Base-by-base conservation (phyloP, 2,329 filamentous ascomycete species). In the Shiraia sp. region DNA sequence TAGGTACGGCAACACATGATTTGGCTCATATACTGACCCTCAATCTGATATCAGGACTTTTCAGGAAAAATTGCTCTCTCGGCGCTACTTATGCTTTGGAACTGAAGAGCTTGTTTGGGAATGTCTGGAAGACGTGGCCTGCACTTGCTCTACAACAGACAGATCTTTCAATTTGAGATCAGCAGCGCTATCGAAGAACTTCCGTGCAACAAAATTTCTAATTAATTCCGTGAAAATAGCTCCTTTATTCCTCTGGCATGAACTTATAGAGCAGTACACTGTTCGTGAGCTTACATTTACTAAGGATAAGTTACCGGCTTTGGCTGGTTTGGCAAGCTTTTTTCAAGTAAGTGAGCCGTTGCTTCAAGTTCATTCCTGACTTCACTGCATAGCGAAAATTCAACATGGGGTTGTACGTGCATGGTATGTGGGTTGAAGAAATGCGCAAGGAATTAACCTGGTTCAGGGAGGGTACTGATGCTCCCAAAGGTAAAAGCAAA, bases 21-120 rank as follows among this genome's bases (percentile, higher is more conserved):
- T 26, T 7, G 24, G 7, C 24, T n/a, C n/a, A n/a, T n/a, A 26
- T 26, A 12, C 24, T 26, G 24, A 26, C 12, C 24, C 24, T 7
- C 24, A 12, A 7, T 12, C 12, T n/a, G n/a, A 12, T 26, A 12
- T 26, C 12, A 12, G 7, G 27, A 31, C 27, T n/a, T 38, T 38
- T 17, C 36, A 38, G 26, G 36, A 38, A 19, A 17, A 29, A 17
- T 29, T 38, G 6, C 36, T 38, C 17, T 30, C 36, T 5, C 15
- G 36, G n/a, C 27, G 36, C 8, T 38, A 38, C 12, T 29, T 38
- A 14, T 32, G 17, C 28, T 38, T 38, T 32, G 36, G 27, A 24
- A 38, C 27, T 10, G 26, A 15, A 16, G 27, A 32, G 28, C 14
- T 38, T 9, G 12, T 32, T 5, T 38, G 27, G 36, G 36, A 32